Evolutionary conservation across 2,329 filamentous ascomycete species (phyloP).

Genomic region (Pseudopyricularia cyperi): DNA sequence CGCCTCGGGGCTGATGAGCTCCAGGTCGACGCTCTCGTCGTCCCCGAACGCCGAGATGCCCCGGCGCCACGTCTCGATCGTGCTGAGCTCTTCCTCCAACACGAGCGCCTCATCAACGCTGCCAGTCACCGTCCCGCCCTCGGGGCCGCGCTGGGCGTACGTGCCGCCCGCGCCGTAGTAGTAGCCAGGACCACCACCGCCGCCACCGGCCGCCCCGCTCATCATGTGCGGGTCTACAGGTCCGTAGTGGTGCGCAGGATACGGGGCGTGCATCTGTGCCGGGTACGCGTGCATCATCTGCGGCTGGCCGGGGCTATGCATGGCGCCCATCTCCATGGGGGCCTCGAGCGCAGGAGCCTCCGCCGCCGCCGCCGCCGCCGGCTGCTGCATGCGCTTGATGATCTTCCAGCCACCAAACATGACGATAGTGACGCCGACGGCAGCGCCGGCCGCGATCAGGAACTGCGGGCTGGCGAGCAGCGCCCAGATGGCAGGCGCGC

Average conservation of each 20-base stretch:
- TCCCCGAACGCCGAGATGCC: slow-evolving; percentile 34
- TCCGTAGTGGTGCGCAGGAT: background rate
- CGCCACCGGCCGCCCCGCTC: background rate
- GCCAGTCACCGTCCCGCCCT: slow-evolving; percentile 3
- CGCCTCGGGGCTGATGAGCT: slow-evolving; percentile 44
- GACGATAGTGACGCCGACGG: slow-evolving; percentile 86
- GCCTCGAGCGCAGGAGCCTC: slow-evolving; percentile 9
- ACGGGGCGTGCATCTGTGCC: background rate
- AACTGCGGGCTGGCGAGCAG: slow-evolving; percentile 87
- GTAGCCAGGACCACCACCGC: background rate
- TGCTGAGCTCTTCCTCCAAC: slow-evolving; percentile 42
- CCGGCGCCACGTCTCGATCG: slow-evolving; percentile 45
- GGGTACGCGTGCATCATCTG: background rate
- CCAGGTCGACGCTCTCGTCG: slow-evolving; percentile 32
- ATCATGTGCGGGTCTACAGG: background rate
- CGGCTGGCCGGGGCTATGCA: background rate
- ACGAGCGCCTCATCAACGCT: slow-evolving; percentile 40
- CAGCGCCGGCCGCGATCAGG: slow-evolving; percentile 79
- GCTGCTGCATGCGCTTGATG: slow-evolving; percentile 64
- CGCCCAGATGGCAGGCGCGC: slow-evolving; percentile 75
- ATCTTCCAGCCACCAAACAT: slow-evolving; percentile 97
- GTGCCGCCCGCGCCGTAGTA: slow-evolving; percentile 1
- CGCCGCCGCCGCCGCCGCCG: slow-evolving; percentile 14
- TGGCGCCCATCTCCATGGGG: background rate
- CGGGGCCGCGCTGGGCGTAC: background rate